Conservation (phyloP, 2,329 filamentous ascomycete genomes). For the Ophiocordyceps camponoti-floridani region DNA sequence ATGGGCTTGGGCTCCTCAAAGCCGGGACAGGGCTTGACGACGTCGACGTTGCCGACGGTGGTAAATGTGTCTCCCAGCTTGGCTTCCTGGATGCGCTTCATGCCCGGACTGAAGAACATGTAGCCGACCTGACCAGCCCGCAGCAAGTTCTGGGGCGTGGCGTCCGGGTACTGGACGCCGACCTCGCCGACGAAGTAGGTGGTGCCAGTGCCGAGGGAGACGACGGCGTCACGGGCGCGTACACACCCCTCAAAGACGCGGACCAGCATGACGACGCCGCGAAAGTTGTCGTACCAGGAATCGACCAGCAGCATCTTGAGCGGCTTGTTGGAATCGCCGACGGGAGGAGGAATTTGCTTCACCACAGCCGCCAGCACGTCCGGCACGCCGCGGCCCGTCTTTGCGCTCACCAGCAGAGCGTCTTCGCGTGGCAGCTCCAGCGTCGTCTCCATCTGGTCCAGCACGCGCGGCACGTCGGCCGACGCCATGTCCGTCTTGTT, state of each 20-base stretch:
- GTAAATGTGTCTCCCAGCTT: conserved; percentile 95
- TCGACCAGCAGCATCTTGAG: conserved; percentile 80
- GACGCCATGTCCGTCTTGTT: conserved; percentile 94
- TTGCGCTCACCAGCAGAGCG: conserved; percentile 63
- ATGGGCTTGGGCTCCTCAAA: conserved; percentile 97
- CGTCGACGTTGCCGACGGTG: conserved; percentile 54
- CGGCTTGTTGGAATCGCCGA: conserved; percentile 54
- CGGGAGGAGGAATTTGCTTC: conserved; percentile 64
- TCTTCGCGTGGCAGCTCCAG: conserved; percentile 75
- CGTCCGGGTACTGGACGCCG: conserved; percentile 85
- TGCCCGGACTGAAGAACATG: conserved; percentile 91
- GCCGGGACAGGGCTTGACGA: conserved; percentile 67
- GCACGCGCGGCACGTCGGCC: conserved; percentile 68
- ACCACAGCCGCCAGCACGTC: conserved; percentile 73
- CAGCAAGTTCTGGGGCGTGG: conserved; percentile 62
- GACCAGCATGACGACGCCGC: conserved; percentile 81
- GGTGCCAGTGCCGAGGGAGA: conserved; percentile 72
- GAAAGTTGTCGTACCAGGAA: conserved; percentile 96
- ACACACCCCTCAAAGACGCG: conserved; percentile 80
- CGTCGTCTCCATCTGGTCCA: conserved; percentile 68
- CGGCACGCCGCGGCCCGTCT: conserved; percentile 78
- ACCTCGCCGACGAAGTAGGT: conserved; percentile 93
- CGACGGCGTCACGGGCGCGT: conserved; percentile 65
- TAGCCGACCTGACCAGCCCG: conserved; percentile 93
- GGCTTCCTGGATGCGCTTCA: conserved; percentile 92